Conservation (phyloP, 2,329 filamentous ascomycete species). For the Domatiomyces globalis region DNA sequence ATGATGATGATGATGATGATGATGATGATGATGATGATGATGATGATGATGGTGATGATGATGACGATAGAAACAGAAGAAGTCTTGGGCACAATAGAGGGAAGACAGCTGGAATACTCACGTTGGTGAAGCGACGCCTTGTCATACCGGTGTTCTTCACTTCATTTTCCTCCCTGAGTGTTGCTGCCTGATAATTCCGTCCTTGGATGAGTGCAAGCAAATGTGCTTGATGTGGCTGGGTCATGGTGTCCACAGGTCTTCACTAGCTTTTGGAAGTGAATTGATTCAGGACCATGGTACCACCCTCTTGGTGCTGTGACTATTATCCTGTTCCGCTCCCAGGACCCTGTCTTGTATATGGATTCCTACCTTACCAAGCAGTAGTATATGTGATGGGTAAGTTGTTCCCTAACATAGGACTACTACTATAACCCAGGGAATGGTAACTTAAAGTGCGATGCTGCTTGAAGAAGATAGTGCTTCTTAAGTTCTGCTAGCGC, state of each 20-base stretch:
- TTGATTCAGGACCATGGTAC: not conserved
- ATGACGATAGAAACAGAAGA: not conserved
- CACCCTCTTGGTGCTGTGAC: not conserved
- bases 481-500: too few species aligned
- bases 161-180: not conserved
- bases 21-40: not conserved
- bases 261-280: not conserved
- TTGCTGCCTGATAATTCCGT: not conserved
- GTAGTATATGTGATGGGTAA: not conserved
- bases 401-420: not conserved
- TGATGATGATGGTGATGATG: not conserved
- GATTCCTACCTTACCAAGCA: not conserved
- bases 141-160: not conserved
- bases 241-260: not conserved
- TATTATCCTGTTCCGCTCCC: not conserved
- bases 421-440: not conserved
- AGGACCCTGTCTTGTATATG: not conserved
- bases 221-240: not conserved
- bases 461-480: too few species aligned
- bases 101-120: not conserved
- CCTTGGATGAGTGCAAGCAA: not conserved
- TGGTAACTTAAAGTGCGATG: not conserved
- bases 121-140: not conserved
- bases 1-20: not conserved
- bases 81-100: not conserved